Evolutionary conservation across 2,329 filamentous ascomycete genomes (phyloP).

Genomic region (Xylaria polymorpha): DNA sequence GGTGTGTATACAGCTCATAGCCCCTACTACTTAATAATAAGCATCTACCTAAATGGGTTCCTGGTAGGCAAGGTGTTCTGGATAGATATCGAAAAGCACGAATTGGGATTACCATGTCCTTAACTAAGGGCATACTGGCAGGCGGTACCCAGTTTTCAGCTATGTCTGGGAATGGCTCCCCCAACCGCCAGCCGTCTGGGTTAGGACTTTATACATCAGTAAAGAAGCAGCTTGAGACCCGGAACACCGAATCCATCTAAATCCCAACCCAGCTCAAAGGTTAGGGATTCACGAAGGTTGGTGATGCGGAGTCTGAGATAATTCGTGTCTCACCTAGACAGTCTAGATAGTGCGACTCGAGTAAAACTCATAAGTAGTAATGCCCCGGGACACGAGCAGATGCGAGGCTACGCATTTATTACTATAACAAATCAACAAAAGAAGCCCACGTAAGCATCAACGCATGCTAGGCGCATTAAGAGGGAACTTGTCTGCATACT

Average conservation of each 20-base stretch:
- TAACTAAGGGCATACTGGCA: no score
- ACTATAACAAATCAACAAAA: not conserved
- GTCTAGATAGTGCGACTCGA: not conserved
- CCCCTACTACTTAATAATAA: not conserved
- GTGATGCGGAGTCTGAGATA: not conserved
- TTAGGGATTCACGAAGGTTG: no score
- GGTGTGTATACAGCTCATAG: not conserved
- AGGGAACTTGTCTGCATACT: not conserved
- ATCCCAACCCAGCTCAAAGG: not conserved
- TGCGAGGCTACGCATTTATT: not conserved
- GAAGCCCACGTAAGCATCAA: not conserved
- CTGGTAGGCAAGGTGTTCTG: no score
- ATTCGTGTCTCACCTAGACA: not conserved
- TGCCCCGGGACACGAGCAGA: not conserved
- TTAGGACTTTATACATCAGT: no score
- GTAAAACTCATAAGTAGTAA: not conserved
- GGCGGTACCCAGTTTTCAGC: no score
- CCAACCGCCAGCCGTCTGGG: no score
- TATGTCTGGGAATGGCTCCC: no score
- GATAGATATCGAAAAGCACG: not conserved
- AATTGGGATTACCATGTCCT: not conserved
- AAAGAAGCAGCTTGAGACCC: no score
- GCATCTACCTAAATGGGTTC: not conserved
- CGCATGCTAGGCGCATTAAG: not conserved
- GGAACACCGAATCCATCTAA: not conserved